Evolutionary conservation across 1,284 basidiomycete genomes (phyloP), one percentile per base, ranked within the genome.

Genomic region (Melampsora occidentalis): DNA sequence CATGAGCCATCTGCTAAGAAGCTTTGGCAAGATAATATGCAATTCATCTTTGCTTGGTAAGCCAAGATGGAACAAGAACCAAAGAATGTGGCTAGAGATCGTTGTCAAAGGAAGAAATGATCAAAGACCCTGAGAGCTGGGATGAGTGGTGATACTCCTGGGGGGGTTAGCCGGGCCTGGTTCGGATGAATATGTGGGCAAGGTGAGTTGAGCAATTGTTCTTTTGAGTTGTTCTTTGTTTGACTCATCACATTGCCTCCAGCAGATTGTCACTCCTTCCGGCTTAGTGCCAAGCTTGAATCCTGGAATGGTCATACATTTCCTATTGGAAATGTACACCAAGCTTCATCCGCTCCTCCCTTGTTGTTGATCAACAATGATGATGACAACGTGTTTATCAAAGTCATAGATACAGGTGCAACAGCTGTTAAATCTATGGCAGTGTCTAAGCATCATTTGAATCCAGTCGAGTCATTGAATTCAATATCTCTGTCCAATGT

Each of bases 351-450:
- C 25, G 25, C 42, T 31, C 57, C 25, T 16, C 49, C 53, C 42
- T 59, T 22, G 33, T 33, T 9, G 22, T 62, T 76, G 20, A 85
- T 85, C 12, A 84, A 84, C 0, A 85, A 86, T 1, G 86, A 85
- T 48, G 90, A 90, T 63, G 91, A 90, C 1, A 93, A 95, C 84
- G 94, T 98, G 84, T 98, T 98, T 84, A 98, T 97, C 81, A 96
- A 98, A 82, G 94, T 95, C 22, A 94, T 97, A 81, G 96, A 98
- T 82, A 85, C 89, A 12, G 91, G 90, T 72, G 87, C 86, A 39
- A 85, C 95, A 0, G 78, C 77, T 9, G 76, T 79, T n/a, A 65
- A 77, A 14, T 77, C 82, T 14, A 76, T 79, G n/a, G 70, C 71
- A 14, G 53, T 66, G 1, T 77, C 67, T 16, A 71, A 66, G 59